Base-by-base conservation (phyloP, 371 early-diverging fungal genomes). In the Lichtheimia corymbifera region DNA sequence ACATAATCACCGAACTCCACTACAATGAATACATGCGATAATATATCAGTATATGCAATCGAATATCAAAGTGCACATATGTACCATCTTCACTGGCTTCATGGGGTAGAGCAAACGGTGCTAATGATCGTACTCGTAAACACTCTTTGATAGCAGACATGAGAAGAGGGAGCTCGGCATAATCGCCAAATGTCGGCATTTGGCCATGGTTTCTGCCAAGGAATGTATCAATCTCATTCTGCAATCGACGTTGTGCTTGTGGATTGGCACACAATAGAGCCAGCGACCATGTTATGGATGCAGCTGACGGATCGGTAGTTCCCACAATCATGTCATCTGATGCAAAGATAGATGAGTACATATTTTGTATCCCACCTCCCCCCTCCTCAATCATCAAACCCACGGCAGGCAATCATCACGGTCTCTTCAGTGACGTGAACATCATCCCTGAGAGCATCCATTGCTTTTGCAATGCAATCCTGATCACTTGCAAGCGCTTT, bases 121-220 rank as follows among this genome's bases (percentile, higher is more conserved):
- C 41, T 2, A 56, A 30, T 13, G 55, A 54, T 11, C 65, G 56
- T 24, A 53, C 62, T 14, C 70, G 60, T 43, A 69, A 22, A 17
- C 62, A 59, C 28, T 69, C 70, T 41, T 60, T 64, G 41, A 59
- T 59, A 0, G 60, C 65, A 43, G 63, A 61, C 13, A 60, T 30
- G 25, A 51, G 24, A 43, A 56, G 61, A 18, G 63, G 70, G 13
- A 65, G 17, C 6, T 45, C 15, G n/a, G 62, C 58, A 51, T 65
- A 52, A 4, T 63, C 59, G 9, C 59, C 15, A 42, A 62, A 71
- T 14, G 25, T 51, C 20, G 70, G 71, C 15, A 71, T 30, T 20
- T 58, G 15, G 2, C 20, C 14, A 18, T 71, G 30, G 17, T 41
- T 40, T 2, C 35, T 35, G 4, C 20, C 17, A 40, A 60, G 58